These are phyloP conservation scores for Sordariomycetes sp. DNA, from an alignment of 2,329 filamentous ascomycete genomes.

Conservation along the genomic window DNA sequence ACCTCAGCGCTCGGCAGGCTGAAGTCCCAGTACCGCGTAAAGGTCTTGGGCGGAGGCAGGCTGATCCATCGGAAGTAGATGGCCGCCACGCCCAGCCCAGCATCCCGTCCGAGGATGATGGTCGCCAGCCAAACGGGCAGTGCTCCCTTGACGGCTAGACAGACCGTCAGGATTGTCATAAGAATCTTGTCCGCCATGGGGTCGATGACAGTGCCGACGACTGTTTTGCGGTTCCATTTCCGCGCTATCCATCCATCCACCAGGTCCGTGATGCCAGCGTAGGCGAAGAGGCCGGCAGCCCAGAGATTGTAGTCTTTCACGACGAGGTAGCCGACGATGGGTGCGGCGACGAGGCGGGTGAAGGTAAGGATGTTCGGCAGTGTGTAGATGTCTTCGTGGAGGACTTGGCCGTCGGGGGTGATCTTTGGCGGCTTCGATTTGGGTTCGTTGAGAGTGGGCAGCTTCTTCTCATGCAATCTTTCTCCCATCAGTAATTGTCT, in stretches of 20 bases:
- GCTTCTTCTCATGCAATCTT: neutral
- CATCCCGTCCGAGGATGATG: slow-evolving; percentile 86
- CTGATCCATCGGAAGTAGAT: slow-evolving; percentile 96
- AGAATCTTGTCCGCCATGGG: slow-evolving; percentile 95
- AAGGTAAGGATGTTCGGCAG: slow-evolving; percentile 91
- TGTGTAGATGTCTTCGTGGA: slow-evolving; percentile 90
- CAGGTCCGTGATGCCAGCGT: slow-evolving; percentile 84
- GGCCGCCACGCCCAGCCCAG: slow-evolving; percentile 72
- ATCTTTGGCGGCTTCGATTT: neutral
- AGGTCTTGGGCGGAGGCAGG: slow-evolving; percentile 86
- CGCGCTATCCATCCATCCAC: slow-evolving; percentile 93
- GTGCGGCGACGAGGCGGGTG: slow-evolving; percentile 73
- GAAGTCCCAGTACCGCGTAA: slow-evolving; percentile 94
- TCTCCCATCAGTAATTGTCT: neutral
- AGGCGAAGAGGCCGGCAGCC: slow-evolving; percentile 80
- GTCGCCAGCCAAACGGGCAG: slow-evolving; percentile 81
- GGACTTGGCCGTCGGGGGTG: too few relatives aligned
- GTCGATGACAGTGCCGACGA: slow-evolving; percentile 89
- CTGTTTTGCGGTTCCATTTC: slow-evolving; percentile 78
- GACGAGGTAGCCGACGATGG: slow-evolving; percentile 80
- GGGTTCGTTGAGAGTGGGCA: neutral
- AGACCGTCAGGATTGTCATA: slow-evolving; percentile 88
- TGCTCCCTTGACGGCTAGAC: slow-evolving; percentile 71
- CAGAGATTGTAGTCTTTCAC: slow-evolving; percentile 71
- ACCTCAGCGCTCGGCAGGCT: slow-evolving; percentile 82